phyloP scores from a whole-genome alignment of 2,329 filamentous ascomycete genomes.

The Fusarium sp. region DNA sequence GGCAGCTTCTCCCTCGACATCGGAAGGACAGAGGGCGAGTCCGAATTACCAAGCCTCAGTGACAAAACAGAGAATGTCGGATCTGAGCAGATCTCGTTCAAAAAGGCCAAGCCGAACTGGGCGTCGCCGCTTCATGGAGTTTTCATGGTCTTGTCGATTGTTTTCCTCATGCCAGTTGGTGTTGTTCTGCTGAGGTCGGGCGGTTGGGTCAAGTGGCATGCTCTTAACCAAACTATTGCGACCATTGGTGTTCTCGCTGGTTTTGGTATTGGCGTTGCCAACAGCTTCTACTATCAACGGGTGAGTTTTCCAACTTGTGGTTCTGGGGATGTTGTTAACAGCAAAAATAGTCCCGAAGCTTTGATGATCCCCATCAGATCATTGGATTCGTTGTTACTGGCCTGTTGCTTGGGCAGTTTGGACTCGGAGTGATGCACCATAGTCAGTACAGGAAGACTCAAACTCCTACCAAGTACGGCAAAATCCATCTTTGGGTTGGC shows the following conservation, averaged over 20 bases:
- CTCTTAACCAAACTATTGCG: slow-evolving; percentile 66
- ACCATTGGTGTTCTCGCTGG: slow-evolving; percentile 65
- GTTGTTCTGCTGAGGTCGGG: slow-evolving; percentile 67
- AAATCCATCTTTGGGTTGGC: slow-evolving; percentile 71
- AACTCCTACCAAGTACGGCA: slow-evolving; percentile 65
- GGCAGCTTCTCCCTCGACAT: slow-evolving; percentile 72
- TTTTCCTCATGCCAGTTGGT: slow-evolving; percentile 70
- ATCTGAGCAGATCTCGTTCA: slow-evolving; percentile 53
- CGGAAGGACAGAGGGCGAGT: slow-evolving; percentile 64
- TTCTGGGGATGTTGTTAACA: slow-evolving; percentile 21
- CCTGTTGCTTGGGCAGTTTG: slow-evolving; percentile 67
- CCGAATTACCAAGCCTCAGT: slow-evolving; percentile 58
- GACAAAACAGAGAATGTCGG: slow-evolving; percentile 55
- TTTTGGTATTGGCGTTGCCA: slow-evolving; percentile 66
- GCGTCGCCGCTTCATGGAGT: slow-evolving; percentile 62
- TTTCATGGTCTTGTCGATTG: slow-evolving; percentile 70
- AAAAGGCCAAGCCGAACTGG: slow-evolving; percentile 55
- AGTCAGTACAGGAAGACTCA: slow-evolving; percentile 66
- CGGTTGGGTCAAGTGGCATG: slow-evolving; percentile 69
- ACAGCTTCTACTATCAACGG: slow-evolving; percentile 68
- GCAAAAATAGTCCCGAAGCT: slow-evolving; percentile 63
- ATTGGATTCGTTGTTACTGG: slow-evolving; percentile 70
- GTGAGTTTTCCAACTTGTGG: slow-evolving; percentile 56
- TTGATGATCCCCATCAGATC: slow-evolving; percentile 70
- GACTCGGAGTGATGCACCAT: slow-evolving; percentile 71